Percentiles rank a stretch among this genome's conserved stretches.
Evolutionary conservation across 2,329 filamentous ascomycete species (phyloP).

Genomic region (Botryotinia narcissicola): DNA sequence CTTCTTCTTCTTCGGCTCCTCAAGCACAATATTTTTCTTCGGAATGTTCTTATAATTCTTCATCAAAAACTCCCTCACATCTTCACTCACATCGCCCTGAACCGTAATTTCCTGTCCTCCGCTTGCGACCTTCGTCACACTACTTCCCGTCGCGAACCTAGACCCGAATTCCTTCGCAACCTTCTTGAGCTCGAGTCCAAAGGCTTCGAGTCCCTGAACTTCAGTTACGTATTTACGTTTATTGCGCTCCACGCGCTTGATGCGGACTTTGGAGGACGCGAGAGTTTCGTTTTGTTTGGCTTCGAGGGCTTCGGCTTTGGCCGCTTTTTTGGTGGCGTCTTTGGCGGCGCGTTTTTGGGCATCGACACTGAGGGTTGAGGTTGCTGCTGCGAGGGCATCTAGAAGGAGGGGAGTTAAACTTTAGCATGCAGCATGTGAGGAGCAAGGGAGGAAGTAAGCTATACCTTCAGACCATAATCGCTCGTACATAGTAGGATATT

Average conservation of each 20-base stretch:
- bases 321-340: slow-evolving; percentile 94
- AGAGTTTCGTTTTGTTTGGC: slow-evolving; percentile 75
- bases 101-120: slow-evolving; percentile 96
- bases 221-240: slow-evolving; percentile 97
- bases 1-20: slow-evolving; percentile 98
- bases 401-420: not conserved
- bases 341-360: slow-evolving; percentile 94
- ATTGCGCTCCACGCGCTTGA: slow-evolving; percentile 97
- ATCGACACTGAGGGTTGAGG: slow-evolving; percentile 81
- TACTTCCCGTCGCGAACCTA: slow-evolving; percentile 94
- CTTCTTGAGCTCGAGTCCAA: slow-evolving; percentile 92
- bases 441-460: slow-evolving; percentile 25
- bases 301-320: slow-evolving; percentile 86
- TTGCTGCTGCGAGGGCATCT: slow-evolving; percentile 81
- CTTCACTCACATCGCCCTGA: slow-evolving; percentile 93
- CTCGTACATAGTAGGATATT: slow-evolving; percentile 70
- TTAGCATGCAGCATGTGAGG: not conserved
- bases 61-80: slow-evolving; percentile 85
- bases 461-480: slow-evolving; percentile 83
- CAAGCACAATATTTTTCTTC: slow-evolving; percentile 89
- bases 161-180: slow-evolving; percentile 95
- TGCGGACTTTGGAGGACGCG: slow-evolving; percentile 76
- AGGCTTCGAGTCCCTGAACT: slow-evolving; percentile 84
- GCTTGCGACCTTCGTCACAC: slow-evolving; percentile 82
- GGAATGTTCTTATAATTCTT: slow-evolving; percentile 90